Percentiles rank a stretch among this genome's conserved stretches.
Evolutionary conservation across 768 basidiomycete genomes (phyloP).

Genomic region (Psilocybe sp.): DNA sequence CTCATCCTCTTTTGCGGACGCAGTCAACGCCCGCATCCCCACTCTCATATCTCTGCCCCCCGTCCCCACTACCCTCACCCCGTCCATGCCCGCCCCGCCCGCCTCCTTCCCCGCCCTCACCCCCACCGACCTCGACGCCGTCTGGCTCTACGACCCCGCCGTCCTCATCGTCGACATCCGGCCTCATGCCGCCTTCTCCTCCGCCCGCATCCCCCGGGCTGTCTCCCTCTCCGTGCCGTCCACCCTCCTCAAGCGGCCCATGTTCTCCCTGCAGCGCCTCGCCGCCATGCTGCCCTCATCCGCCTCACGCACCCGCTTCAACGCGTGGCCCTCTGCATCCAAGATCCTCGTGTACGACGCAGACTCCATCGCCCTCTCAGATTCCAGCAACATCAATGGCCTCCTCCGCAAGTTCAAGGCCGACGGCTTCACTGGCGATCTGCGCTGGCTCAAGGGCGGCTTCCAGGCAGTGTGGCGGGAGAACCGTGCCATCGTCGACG

Average conservation of each 20-base stretch:
- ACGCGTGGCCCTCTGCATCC: slow-evolving; percentile 51
- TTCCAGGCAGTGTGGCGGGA: slow-evolving; percentile 69
- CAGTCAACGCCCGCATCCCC: slow-evolving; percentile 42
- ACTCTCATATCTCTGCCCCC: slow-evolving; percentile 1
- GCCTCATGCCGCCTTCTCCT: slow-evolving; percentile 69
- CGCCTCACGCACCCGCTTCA: slow-evolving; percentile 56
- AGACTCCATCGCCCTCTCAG: slow-evolving; percentile 60
- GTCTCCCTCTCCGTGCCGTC: slow-evolving; percentile 91
- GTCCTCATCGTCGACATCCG: slow-evolving; percentile 86
- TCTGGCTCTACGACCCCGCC: slow-evolving; percentile 30
- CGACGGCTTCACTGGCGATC: slow-evolving; percentile 50
- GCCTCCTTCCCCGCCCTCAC: slow-evolving; percentile 22
- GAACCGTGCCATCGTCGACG: slow-evolving; percentile 49
- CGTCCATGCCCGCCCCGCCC: slow-evolving; percentile 6
- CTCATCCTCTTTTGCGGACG: slow-evolving; percentile 47
- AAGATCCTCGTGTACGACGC: slow-evolving; percentile 85
- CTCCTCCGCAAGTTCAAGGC: slow-evolving; percentile 73
- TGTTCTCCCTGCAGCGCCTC: slow-evolving; percentile 78
- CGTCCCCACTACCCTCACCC: slow-evolving; percentile 12
- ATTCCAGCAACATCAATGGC: slow-evolving; percentile 67
- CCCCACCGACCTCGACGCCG: slow-evolving; percentile 21
- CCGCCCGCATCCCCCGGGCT: slow-evolving; percentile 64
- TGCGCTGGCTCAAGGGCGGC: slow-evolving; percentile 82
- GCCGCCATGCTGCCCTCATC: slow-evolving; percentile 74
- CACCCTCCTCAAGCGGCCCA: slow-evolving; percentile 88